Conservation (phyloP, 129 eudicot species). For the Chrysanthemum seticuspe region DNA sequence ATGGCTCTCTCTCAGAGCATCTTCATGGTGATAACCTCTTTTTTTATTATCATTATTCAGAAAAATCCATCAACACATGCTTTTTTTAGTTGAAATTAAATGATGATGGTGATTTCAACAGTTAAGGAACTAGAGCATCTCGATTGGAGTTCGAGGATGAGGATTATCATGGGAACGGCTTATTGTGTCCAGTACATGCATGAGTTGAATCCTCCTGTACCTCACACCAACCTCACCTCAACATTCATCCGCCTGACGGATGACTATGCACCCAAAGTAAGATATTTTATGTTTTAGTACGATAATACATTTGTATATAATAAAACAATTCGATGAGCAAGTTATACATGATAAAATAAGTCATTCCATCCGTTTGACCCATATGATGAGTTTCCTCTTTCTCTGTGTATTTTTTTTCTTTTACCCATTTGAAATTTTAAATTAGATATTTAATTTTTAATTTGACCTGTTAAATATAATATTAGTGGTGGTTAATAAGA, state of each 20-base stretch:
- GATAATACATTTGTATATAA: too few species aligned
- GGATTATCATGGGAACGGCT: constrained; percentile 84
- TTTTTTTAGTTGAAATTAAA: background rate
- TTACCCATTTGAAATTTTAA: too few species aligned
- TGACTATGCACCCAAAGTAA: constrained; percentile 95
- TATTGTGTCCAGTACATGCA: constrained; percentile 92
- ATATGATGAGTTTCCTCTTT: background rate
- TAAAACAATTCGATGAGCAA: background rate
- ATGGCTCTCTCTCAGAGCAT: constrained; percentile 82
- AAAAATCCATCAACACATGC: background rate
- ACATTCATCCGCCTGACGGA: constrained; percentile 62
- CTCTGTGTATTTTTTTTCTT: too few species aligned
- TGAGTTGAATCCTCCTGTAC: constrained; percentile 66
- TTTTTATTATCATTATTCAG: background rate
- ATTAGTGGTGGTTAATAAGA: too few species aligned
- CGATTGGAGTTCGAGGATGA: constrained; percentile 84
- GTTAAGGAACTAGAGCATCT: constrained; percentile 83
- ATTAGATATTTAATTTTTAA: background rate
- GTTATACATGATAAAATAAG: background rate
- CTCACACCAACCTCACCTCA: constrained; percentile 52
- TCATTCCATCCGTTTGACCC: background rate
- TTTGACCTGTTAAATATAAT: background rate
- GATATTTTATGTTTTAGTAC: background rate
- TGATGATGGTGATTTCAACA: constrained; percentile 25
- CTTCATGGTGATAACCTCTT: constrained; percentile 58